phyloP scores from a whole-genome alignment of 306 rosid genomes.

The Lagenaria siceraria region DNA sequence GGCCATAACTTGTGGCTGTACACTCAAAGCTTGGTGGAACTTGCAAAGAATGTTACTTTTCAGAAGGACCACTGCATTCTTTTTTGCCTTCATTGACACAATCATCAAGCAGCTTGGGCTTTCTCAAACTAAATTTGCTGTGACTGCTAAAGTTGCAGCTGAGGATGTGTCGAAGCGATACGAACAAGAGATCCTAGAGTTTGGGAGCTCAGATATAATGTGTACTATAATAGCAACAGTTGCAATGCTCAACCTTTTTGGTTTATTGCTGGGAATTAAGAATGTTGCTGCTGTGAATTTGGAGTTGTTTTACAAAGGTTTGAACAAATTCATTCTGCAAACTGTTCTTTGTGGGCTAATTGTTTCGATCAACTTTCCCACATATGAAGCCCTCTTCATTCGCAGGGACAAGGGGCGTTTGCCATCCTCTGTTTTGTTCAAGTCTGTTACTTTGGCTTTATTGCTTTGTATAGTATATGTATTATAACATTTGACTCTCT shows the following conservation, averaged over 20 bases:
- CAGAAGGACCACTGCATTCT: constrained; percentile 36
- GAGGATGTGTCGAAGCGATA: constrained; percentile 38
- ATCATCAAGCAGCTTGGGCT: constrained; percentile 28
- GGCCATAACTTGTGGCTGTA: constrained; percentile 23
- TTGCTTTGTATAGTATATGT: constrained; percentile 19
- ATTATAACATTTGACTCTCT: not conserved
- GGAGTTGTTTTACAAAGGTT: not conserved
- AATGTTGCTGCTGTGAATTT: constrained; percentile 10
- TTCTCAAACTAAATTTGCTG: constrained; percentile 28
- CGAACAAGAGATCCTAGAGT: constrained; percentile 43
- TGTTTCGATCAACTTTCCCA: constrained; percentile 23
- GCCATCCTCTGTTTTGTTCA: constrained; percentile 29
- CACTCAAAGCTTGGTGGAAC: constrained; percentile 59
- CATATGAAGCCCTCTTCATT: constrained; percentile 45
- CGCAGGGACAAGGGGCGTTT: constrained; percentile 39
- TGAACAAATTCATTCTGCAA: constrained; percentile 16
- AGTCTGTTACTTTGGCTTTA: constrained; percentile 30
- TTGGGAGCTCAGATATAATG: constrained; percentile 40
- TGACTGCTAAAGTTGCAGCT: constrained; percentile 33
- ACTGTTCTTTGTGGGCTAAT: constrained; percentile 21
- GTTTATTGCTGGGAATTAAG: constrained; percentile 25
- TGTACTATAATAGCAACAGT: constrained; percentile 33
- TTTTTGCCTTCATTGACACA: constrained; percentile 40
- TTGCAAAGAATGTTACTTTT: constrained; percentile 35
- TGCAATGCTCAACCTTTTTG: constrained; percentile 37